Conservation (phyloP, 768 basidiomycete species). For the Boletus sensibilis region DNA sequence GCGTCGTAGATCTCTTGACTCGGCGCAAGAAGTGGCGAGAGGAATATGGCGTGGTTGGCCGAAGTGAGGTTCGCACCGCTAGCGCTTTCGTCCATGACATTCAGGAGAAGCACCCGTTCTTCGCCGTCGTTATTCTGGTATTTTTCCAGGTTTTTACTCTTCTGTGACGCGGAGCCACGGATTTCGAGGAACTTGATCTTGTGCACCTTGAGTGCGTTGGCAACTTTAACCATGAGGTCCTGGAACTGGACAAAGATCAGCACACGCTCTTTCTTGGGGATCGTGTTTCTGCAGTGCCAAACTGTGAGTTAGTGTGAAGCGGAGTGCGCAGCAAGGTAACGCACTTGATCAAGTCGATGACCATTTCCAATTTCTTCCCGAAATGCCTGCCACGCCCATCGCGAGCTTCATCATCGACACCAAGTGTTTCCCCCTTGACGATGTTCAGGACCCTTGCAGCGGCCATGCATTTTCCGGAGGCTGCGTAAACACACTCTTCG, state of each 20-base stretch:
- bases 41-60: conserved; percentile 93
- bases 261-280: conserved; percentile 76
- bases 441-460: conserved; percentile 81
- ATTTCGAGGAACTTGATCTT: conserved; percentile 79
- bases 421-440: conserved; percentile 75
- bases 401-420: conserved; percentile 72
- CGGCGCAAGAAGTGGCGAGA: conserved; percentile 84
- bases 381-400: conserved; percentile 76
- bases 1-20: conserved; percentile 84
- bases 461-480: conserved; percentile 69
- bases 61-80: conserved; percentile 90
- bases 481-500: conserved; percentile 79
- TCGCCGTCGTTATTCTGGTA: conserved; percentile 81
- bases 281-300: conserved; percentile 47
- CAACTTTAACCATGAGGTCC: conserved; percentile 89
- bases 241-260: conserved; percentile 96
- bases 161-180: conserved; percentile 69
- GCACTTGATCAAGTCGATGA: conserved; percentile 74
- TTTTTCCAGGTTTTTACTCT: conserved; percentile 78
- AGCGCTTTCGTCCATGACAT: conserved; percentile 95
- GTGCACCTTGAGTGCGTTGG: conserved; percentile 72
- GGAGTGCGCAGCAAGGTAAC: conserved; percentile 16
- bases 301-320: neutral
- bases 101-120: conserved; percentile 81
- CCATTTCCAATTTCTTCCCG: conserved; percentile 78